Evolutionary conservation across 352 stramenopile species (phyloP).

Genomic region (Pythium volutum): DNA sequence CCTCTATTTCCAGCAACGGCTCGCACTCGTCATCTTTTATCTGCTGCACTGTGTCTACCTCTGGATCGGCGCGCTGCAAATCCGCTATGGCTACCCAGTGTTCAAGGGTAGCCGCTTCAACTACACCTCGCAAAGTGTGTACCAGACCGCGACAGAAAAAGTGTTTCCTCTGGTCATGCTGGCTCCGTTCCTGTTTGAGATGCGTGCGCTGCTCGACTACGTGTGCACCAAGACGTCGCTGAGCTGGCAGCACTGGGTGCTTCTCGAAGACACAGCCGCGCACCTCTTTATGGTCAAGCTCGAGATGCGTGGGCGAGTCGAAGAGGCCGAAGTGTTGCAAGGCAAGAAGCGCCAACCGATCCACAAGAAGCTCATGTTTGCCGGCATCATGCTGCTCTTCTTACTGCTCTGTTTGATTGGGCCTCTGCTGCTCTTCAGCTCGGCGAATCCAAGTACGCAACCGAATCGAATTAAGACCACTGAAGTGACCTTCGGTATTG

Average conservation of each 20-base stretch:
- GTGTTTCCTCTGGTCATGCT: constrained; percentile 76
- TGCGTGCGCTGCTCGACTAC: constrained; percentile 83
- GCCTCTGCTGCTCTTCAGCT: constrained; percentile 81
- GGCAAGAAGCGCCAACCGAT: constrained; percentile 78
- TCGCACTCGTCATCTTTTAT: constrained; percentile 75
- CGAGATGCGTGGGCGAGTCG: constrained; percentile 68
- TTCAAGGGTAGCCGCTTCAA: constrained; percentile 84
- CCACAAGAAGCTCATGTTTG: constrained; percentile 56
- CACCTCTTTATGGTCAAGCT: constrained; percentile 80
- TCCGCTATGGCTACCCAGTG: constrained; percentile 83
- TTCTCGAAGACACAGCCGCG: constrained; percentile 79
- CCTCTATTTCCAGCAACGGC: constrained; percentile 75
- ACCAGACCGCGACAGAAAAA: constrained; percentile 52
- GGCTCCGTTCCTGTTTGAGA: constrained; percentile 86
- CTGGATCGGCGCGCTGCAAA: constrained; percentile 72
- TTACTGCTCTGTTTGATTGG: constrained; percentile 75
- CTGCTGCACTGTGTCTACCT: constrained; percentile 76
- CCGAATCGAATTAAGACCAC: constrained; percentile 65
- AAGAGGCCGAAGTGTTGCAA: constrained; percentile 67
- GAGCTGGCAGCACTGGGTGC: constrained; percentile 75
- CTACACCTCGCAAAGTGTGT: constrained; percentile 46
- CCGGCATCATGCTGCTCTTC: constrained; percentile 77
- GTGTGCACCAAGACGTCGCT: constrained; percentile 85
- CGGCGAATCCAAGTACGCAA: constrained; percentile 79
- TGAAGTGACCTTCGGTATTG: constrained; percentile 64